phyloP scores from a whole-genome alignment of 2,329 filamentous ascomycete genomes.

The Fusarium sp. region DNA sequence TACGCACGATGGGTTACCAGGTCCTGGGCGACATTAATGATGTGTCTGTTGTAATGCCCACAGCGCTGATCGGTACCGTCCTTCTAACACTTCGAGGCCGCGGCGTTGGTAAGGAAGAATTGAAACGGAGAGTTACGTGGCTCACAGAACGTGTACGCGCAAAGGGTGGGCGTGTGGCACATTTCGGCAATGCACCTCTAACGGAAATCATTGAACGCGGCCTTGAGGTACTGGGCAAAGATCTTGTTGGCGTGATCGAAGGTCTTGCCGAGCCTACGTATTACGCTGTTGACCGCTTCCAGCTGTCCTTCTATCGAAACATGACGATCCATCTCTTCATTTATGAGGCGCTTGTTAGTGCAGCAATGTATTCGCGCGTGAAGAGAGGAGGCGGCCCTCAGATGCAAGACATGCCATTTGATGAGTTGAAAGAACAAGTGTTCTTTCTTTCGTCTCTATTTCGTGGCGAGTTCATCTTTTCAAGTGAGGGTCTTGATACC shows the following conservation, averaged over 20 bases:
- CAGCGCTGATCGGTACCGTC: slow-evolving; percentile 93
- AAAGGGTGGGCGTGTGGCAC: slow-evolving; percentile 92
- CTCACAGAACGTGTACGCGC: slow-evolving; percentile 82
- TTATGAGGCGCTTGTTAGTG: slow-evolving; percentile 89
- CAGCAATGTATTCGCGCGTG: slow-evolving; percentile 88
- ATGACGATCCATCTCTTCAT: slow-evolving; percentile 99
- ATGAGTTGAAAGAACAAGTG: slow-evolving; percentile 81
- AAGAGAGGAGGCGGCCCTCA: slow-evolving; percentile 90
- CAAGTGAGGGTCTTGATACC: slow-evolving; percentile 81
- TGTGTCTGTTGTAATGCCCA: slow-evolving; percentile 98
- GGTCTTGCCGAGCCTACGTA: slow-evolving; percentile 91
- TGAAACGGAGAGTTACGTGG: slow-evolving; percentile 91
- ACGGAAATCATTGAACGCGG: slow-evolving; percentile 88
- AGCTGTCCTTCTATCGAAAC: slow-evolving; percentile 97
- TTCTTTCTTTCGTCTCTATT: slow-evolving; percentile 93
- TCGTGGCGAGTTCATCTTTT: slow-evolving; percentile 96
- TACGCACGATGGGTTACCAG: slow-evolving; percentile 90
- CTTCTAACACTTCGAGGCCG: slow-evolving; percentile 90
- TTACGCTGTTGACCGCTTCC: slow-evolving; percentile 95
- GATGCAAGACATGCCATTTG: slow-evolving; percentile 82
- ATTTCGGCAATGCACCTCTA: slow-evolving; percentile 86
- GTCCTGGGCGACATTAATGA: slow-evolving; percentile 95
- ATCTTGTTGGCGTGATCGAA: slow-evolving; percentile 83
- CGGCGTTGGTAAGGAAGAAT: slow-evolving; percentile 88
- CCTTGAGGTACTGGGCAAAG: slow-evolving; percentile 89